Base-by-base conservation (phyloP, 331 rosid genomes). In the Acacia pycnantha region DNA sequence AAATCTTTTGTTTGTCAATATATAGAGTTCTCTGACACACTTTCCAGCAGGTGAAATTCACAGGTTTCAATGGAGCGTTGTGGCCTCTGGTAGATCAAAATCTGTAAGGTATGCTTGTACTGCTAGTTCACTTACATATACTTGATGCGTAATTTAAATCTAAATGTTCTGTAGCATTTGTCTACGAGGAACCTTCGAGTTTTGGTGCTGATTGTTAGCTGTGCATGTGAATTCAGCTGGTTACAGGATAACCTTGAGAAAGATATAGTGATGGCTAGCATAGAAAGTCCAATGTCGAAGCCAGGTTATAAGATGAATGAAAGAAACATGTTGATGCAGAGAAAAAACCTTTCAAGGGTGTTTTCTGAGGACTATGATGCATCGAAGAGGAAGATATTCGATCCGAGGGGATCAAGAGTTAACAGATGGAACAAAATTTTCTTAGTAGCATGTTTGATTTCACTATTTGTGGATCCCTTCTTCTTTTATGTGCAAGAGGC, bases 331-430 rank as follows among this genome's bases (percentile, higher is more conserved):
- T 72, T 67, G 19, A 12, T 44, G 41, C 44, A 26, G 21, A 75
- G 67, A 70, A 82, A 81, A 79, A 88, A 66, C 46, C 88, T 90
- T 58, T 87, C 89, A 5, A 85, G 89, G 58, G 94, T 90, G 37
- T 90, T 90, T 58, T 90, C 92, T 27, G 94, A 90, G 88, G 92
- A 90, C 64, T 88, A 88, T 87, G 90, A 90, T 67, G 77, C 84
- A n/a, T 80, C 81, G 33, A 80, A 85, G 59, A 84, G 86, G 31
- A 29, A 84, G 71, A 74, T 88, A 83, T 79, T 88, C 71, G 94
- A 90, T 70, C 94, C 94, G 1, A 82, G 90, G 70, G 94, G 91
- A 14, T 56, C 83, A 10, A 79, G 68, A 37, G 82, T 85, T 8
- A 84, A 83, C 40, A 50, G 56, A 79, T 89, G 92, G 92, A 91